These are phyloP conservation scores for Fusarium chlamydosporum DNA, from an alignment of 2,329 filamentous ascomycete species.

Conservation along the genomic window DNA sequence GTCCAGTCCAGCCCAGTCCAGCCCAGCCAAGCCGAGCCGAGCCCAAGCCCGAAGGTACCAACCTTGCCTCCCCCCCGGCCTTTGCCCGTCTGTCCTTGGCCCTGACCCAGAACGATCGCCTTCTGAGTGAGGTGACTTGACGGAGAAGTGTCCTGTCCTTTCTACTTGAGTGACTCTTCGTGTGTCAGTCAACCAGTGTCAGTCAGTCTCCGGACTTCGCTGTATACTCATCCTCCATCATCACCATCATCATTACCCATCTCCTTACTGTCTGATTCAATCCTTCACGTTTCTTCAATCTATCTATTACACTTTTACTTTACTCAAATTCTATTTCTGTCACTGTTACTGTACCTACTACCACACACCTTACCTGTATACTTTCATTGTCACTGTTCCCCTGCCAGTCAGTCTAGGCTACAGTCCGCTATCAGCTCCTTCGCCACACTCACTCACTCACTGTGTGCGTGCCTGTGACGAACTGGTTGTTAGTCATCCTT, in stretches of 20 bases:
- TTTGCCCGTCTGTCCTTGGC: constrained; percentile 27
- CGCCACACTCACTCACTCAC: constrained; percentile 44
- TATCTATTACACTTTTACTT: constrained; percentile 24
- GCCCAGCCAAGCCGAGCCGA: constrained; percentile 39
- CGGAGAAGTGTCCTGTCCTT: constrained; percentile 43
- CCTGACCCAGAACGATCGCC: constrained; percentile 36
- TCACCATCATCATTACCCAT: constrained; percentile 25
- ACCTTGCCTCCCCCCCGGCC: constrained; percentile 41
- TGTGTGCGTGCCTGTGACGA: constrained; percentile 37
- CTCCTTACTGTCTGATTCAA: constrained; percentile 36
- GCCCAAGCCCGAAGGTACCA: constrained; percentile 46
- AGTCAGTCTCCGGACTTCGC: constrained; percentile 50
- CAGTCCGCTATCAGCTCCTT: constrained; percentile 44
- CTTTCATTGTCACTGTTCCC: constrained; percentile 27
- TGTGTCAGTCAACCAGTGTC: constrained; percentile 14
- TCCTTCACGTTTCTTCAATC: constrained; percentile 8
- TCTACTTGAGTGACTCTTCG: constrained; percentile 44
- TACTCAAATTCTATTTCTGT: constrained; percentile 30
- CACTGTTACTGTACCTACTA: constrained; percentile 6
- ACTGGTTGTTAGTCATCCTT: constrained; percentile 47
- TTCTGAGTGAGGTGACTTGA: constrained; percentile 46
- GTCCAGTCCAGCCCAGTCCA: constrained; percentile 42
- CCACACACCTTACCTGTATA: constrained; percentile 11
- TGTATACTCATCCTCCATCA: constrained; percentile 45
- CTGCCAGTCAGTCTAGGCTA: constrained; percentile 47